These are phyloP conservation scores for Solanum ossicruentum DNA, from an alignment of 257 asterid species.

Conservation along the genomic window DNA sequence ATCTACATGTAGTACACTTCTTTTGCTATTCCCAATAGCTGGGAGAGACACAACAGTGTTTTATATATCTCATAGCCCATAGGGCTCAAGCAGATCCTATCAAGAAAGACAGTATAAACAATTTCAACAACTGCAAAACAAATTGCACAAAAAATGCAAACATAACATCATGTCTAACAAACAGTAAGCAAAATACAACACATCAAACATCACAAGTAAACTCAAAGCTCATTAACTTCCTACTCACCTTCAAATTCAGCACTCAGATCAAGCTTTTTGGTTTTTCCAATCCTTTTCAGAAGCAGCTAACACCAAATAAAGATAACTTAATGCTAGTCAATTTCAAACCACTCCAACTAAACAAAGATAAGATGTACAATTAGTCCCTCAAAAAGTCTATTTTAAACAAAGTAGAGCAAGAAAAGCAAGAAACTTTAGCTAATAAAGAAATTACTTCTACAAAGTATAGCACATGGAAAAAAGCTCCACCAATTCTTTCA, in stretches of 20 bases:
- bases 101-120: neutral
- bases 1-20: neutral
- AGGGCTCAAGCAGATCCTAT: neutral
- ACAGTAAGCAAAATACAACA: neutral
- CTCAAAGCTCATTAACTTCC: neutral
- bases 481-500: constrained; percentile 17
- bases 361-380: constrained; percentile 3
- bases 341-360: constrained; percentile 14
- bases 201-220: neutral
- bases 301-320: constrained; percentile 12
- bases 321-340: constrained; percentile 7
- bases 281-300: neutral
- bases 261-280: constrained; percentile 4
- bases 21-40: neutral
- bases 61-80: neutral
- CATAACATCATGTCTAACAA: neutral
- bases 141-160: neutral
- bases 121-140: neutral
- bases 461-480: constrained; percentile 28
- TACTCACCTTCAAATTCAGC: constrained; percentile 16
- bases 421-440: neutral
- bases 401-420: constrained; percentile 5
- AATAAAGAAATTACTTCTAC: constrained; percentile 21
- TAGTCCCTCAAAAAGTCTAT: constrained; percentile 21
- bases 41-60: neutral